These are phyloP conservation scores for Penicillium malachiteum DNA, from an alignment of 495 filamentous ascomycete species.

Conservation along the genomic window DNA sequence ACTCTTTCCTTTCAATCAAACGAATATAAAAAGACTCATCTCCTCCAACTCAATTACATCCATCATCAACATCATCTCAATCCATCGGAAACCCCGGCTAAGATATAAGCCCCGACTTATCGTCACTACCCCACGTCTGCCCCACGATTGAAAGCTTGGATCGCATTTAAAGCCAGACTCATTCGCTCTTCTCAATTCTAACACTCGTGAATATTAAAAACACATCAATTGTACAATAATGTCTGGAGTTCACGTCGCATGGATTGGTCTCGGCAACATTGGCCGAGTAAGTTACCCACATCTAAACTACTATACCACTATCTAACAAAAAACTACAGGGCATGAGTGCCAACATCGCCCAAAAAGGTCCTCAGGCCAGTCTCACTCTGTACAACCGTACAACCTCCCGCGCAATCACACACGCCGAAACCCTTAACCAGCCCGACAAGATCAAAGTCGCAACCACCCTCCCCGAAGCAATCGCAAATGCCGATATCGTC, in stretches of 20 bases:
- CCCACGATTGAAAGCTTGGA: conserved; percentile 1
- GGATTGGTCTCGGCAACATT: conserved; percentile 91
- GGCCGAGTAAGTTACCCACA: conserved; percentile 63
- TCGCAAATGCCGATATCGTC: conserved; percentile 69
- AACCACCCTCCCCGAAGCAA: conserved; percentile 60
- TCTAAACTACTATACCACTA: conserved; percentile 6
- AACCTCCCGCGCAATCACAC: conserved; percentile 52
- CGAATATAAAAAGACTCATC: neutral
- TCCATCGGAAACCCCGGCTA: conserved; percentile 11
- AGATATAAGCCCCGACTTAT: conserved; percentile 18
- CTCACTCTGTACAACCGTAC: conserved; percentile 82
- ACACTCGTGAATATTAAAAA: neutral
- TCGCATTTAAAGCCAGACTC: neutral
- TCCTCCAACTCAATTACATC: neutral
- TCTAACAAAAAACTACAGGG: conserved; percentile 53
- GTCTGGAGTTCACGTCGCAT: conserved; percentile 47
- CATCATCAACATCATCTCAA: neutral
- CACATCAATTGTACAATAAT: conserved; percentile 11
- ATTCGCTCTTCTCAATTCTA: neutral
- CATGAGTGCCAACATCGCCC: conserved; percentile 79
- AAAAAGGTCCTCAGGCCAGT: conserved; percentile 68
- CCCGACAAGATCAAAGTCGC: conserved; percentile 59
- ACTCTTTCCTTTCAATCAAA: neutral
- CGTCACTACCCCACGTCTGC: conserved; percentile 24
- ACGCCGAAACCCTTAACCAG: conserved; percentile 48